Evolutionary conservation across 192 early-diverging fungal species (phyloP).

Genomic region (Diversispora eburnea): DNA sequence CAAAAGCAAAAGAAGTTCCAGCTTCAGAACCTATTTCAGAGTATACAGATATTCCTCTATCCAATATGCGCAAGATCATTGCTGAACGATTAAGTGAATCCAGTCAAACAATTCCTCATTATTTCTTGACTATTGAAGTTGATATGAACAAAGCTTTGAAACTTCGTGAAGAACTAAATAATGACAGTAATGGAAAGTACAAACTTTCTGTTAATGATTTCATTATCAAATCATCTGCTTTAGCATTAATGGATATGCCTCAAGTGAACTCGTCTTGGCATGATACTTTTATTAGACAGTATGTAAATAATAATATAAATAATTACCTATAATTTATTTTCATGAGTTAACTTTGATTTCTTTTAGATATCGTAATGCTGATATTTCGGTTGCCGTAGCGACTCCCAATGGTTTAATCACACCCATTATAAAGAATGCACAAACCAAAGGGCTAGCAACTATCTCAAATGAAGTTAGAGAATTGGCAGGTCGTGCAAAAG

Average conservation of each 20-base stretch:
- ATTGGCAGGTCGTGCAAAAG: constrained; percentile 78
- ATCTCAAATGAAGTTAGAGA: constrained; percentile 87
- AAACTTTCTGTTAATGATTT: constrained; percentile 99
- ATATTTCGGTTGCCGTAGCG: constrained; percentile 94
- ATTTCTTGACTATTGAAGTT: constrained; percentile 81
- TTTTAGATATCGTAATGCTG: constrained; percentile 76
- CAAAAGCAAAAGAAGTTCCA: constrained; percentile 39
- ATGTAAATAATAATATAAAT: constrained; percentile 27
- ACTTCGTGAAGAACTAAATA: constrained; percentile 89
- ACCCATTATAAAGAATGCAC: constrained; percentile 82
- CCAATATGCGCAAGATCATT: constrained; percentile 81
- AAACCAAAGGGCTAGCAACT: constrained; percentile 77
- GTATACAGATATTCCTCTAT: constrained; percentile 69
- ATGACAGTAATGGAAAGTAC: constrained; percentile 76
- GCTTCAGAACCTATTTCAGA: constrained; percentile 42
- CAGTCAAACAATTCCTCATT: constrained; percentile 73
- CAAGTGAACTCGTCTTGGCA: constrained; percentile 89
- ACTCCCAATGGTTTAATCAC: constrained; percentile 94
- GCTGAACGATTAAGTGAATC: constrained; percentile 73
- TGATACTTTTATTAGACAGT: constrained; percentile 86
- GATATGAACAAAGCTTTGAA: constrained; percentile 84
- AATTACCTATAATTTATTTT: constrained; percentile 11
- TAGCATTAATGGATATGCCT: constrained; percentile 87
- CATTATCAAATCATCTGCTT: constrained; percentile 90
- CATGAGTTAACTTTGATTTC: neutral